Percentiles rank a stretch among this genome's conserved stretches.
phyloP scores from a whole-genome alignment of 2,329 filamentous ascomycete species.

The Trichoderma harzianum region DNA sequence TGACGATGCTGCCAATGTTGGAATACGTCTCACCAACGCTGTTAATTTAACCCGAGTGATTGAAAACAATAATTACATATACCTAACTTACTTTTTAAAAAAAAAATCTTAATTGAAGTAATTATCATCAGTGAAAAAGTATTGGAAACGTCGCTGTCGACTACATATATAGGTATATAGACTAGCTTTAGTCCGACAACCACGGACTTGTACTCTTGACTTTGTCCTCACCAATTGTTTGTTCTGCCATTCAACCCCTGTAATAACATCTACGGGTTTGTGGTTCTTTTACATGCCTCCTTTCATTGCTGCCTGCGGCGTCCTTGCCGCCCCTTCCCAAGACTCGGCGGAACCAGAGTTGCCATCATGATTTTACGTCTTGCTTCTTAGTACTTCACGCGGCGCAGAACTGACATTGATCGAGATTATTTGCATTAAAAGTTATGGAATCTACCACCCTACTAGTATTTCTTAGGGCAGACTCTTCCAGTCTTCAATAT shows the following conservation, averaged over 20 bases:
- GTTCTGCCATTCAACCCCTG: too few species aligned
- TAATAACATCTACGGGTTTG: too few species aligned
- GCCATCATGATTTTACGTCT: too few species aligned
- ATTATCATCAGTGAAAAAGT: too few species aligned
- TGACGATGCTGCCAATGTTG: too few species aligned
- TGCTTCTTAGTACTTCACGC: neutral
- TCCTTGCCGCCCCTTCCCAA: neutral
- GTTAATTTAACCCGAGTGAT: neutral
- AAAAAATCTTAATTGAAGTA: too few species aligned
- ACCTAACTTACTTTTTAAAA: neutral
- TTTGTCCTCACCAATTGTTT: neutral
- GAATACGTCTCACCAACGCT: neutral
- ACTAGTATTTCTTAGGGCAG: neutral
- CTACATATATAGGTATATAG: too few species aligned
- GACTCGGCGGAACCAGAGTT: neutral
- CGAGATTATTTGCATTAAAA: neutral
- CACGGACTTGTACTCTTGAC: neutral
- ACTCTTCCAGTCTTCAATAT: neutral
- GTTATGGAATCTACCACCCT: neutral
- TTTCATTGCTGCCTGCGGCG: neutral
- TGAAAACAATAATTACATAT: neutral
- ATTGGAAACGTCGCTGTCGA: neutral
- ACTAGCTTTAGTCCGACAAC: too few species aligned
- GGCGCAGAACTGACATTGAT: neutral
- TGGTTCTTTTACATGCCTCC: neutral